Conservation (phyloP, 2,329 filamentous ascomycete species). For the Clonostachys byssicola region DNA sequence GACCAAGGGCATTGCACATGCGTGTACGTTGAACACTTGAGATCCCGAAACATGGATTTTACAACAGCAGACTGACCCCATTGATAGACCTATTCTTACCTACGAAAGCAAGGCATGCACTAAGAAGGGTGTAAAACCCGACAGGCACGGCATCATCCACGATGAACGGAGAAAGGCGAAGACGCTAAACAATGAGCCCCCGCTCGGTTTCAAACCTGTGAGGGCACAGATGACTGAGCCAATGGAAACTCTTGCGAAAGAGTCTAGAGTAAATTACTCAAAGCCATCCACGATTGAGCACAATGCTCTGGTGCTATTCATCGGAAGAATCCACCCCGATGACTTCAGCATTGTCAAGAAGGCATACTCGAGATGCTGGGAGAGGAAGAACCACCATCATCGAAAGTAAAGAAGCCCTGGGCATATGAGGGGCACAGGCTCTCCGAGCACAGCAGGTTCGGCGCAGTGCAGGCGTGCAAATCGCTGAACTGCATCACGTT, state of each 20-base stretch:
- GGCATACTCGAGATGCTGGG: slow-evolving; percentile 2
- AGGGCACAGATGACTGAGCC: slow-evolving; percentile 33
- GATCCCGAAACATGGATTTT: background rate
- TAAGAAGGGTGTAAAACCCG: slow-evolving; percentile 47
- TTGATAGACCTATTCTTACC: slow-evolving; percentile 46
- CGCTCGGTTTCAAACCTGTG: slow-evolving; percentile 42
- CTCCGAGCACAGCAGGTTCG: too few relatives aligned
- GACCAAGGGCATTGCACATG: slow-evolving; percentile 49
- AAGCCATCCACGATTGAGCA: slow-evolving; percentile 53
- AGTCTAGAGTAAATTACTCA: slow-evolving; percentile 55
- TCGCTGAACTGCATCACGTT: too few relatives aligned
- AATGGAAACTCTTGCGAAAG: slow-evolving; percentile 38
- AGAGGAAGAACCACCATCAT: background rate
- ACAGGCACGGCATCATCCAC: slow-evolving; percentile 50
- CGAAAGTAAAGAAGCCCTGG: background rate
- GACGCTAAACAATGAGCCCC: slow-evolving; percentile 33
- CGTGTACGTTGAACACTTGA: slow-evolving; percentile 37
- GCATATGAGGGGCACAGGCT: too few relatives aligned
- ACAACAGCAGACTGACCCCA: slow-evolving; percentile 1
- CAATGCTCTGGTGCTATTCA: slow-evolving; percentile 53
- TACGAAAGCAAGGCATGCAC: slow-evolving; percentile 47
- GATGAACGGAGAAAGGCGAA: slow-evolving; percentile 23
- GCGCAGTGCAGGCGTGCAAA: too few relatives aligned
- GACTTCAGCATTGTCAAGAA: slow-evolving; percentile 41
- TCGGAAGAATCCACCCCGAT: slow-evolving; percentile 35